Evolutionary conservation across 2,329 filamentous ascomycete species (phyloP), one percentile per base, ranked within the genome.

Genomic region (Aplosporella prunicola): DNA sequence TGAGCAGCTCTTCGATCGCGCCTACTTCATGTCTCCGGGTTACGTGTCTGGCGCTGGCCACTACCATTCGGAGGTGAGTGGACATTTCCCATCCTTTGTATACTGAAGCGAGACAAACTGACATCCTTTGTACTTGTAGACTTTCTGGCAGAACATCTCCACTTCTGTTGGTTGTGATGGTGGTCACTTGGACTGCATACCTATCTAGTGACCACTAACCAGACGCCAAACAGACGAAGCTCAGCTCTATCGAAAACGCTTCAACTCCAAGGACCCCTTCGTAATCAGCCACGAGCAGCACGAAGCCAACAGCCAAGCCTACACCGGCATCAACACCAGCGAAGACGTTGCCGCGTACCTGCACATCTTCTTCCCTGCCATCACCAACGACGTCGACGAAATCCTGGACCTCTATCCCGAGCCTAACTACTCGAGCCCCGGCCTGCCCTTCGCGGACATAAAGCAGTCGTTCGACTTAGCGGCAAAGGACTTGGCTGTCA

Each of bases 41-140:
- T 57, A 51, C 22, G 47, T 57, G 5, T 58, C 58, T 6, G 57
- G 57, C 6, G 56, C 55, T 17, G 57, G 57, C n/a, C 55, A 61
- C 32, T 50, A 59, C 30, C 52, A 55, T 18, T 48, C 49, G 2
- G 53, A 58, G 41, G 30, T 17, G 10, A n/a, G n/a, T n/a, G n/a
- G n/a, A n/a, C n/a, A n/a, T n/a, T n/a, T n/a, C n/a, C n/a, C n/a
- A n/a, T n/a, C n/a, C n/a, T n/a, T n/a, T n/a, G n/a, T n/a, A n/a
- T n/a, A n/a, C n/a, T n/a, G n/a, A n/a, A n/a, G n/a, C n/a, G n/a
- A n/a, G n/a, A n/a, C n/a, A n/a, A n/a, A n/a, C n/a, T n/a, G n/a
- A n/a, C n/a, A n/a, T n/a, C n/a, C n/a, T n/a, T n/a, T n/a, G n/a
- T n/a, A n/a, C n/a, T n/a, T n/a, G n/a, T n/a, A n/a, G n/a, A n/a